Evolutionary conservation across 2,329 filamentous ascomycete species (phyloP).

Genomic region (Penicillium sp.): DNA sequence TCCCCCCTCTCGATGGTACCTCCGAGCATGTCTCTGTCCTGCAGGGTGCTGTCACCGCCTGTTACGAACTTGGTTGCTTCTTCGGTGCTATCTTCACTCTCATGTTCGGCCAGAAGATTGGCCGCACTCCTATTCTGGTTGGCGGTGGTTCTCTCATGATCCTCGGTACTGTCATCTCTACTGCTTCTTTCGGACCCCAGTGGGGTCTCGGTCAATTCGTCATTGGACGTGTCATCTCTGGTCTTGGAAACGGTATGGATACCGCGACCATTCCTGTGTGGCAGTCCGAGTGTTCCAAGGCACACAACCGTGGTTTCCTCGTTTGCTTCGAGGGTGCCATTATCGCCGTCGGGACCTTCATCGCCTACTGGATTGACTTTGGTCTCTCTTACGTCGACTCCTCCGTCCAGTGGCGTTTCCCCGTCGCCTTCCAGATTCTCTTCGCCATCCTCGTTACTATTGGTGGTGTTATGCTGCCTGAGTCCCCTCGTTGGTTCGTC

Average conservation of each 20-base stretch:
- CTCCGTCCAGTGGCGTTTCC: conserved; percentile 46
- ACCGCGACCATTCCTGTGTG: conserved; percentile 44
- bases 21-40: conserved; percentile 41
- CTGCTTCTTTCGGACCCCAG: conserved; percentile 20
- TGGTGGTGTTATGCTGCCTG: conserved; percentile 44
- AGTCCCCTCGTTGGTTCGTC: conserved; percentile 58
- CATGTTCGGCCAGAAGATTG: conserved; percentile 31
- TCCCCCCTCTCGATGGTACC: conserved; percentile 21
- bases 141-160: conserved; percentile 55
- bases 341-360: conserved; percentile 35
- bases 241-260: conserved; percentile 39
- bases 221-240: conserved; percentile 40
- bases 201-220: conserved; percentile 46
- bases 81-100: conserved; percentile 36
- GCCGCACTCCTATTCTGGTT: conserved; percentile 50
- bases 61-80: conserved; percentile 54
- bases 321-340: conserved; percentile 38
- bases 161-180: conserved; percentile 34
- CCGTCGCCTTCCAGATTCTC: conserved; percentile 51
- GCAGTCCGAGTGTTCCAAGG: conserved; percentile 39
- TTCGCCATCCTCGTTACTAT: conserved; percentile 34
- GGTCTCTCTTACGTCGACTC: conserved; percentile 36
- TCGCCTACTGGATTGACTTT: conserved; percentile 41
- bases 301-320: conserved; percentile 38
- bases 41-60: conserved; percentile 54